Evolutionary conservation across 306 rosid species (phyloP), one percentile per base, ranked within the genome.

Genomic region (Herpetospermum pedunculosum): DNA sequence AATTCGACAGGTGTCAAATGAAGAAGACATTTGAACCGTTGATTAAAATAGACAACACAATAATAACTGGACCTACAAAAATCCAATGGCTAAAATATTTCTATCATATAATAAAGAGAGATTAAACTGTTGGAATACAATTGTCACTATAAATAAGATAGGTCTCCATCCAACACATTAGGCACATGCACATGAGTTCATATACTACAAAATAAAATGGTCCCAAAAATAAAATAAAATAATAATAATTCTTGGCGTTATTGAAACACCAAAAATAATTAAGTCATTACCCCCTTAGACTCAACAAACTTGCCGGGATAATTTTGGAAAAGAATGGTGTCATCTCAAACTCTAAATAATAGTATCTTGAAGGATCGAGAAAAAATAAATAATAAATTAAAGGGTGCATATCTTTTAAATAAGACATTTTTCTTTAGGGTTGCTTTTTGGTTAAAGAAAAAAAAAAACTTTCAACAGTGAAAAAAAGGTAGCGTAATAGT

Each of bases 271-370:
- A 14, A 18, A 18, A 60, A 16, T 37, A 9, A n/a, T 63, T n/a
- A 63, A 63, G 16, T 3, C 48, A 37, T 4, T 32, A 0, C 44
- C 49, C 32, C 72, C 25, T 21, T 65, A 2, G 34, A 2, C 30
- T 65, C 72, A 65, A 65, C 72, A 65, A 38, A 65, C 72, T 65
- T 64, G 71, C 32, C n/a, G 47, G 50, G 5, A 21, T 65, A 8
- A 3, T 65, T 65, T 65, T 67, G 52, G 72, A 5, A 38, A 65
- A 23, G 38, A 6, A 37, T 9, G 18, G 30, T 35, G 15, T 8
- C 28, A 7, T 59, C 26, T 32, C 70, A 9, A n/a, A 16, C 26
- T 34, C 7, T 28, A 6, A n/a, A 48, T 16, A 2, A 16, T 47
- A 12, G n/a, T 2, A n/a, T n/a, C n/a, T n/a, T n/a, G n/a, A n/a